Evolutionary conservation across 192 early-diverging fungal species (phyloP).

Genomic region (Geosiphon pyriformis): DNA sequence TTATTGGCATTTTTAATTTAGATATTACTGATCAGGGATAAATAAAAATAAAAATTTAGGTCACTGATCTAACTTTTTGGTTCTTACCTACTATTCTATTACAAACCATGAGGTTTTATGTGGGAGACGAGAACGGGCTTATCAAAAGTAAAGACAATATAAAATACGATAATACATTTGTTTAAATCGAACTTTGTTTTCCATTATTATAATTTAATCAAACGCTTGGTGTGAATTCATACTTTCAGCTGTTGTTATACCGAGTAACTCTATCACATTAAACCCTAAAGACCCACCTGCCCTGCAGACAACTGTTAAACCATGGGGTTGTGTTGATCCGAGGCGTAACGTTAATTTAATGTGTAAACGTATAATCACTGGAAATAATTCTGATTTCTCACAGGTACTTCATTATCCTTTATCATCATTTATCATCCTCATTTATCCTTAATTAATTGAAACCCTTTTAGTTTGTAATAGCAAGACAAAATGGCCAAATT

Average conservation of each 20-base stretch:
- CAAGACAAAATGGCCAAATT: conserved; percentile 48
- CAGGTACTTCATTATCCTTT: background rate
- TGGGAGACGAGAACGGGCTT: conserved; percentile 39
- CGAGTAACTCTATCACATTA: conserved; percentile 18
- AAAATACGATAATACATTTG: background rate
- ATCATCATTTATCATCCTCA: background rate
- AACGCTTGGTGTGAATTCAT: conserved; percentile 29
- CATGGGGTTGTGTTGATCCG: conserved; percentile 35
- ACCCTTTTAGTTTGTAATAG: conserved; percentile 39
- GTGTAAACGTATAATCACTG: conserved; percentile 27
- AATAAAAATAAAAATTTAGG: too few relatives aligned
- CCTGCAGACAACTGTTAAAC: conserved; percentile 25
- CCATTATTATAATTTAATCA: conserved; percentile 1
- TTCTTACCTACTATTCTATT: too few relatives aligned
- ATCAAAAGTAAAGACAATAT: conserved; percentile 30
- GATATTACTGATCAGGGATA: too few relatives aligned
- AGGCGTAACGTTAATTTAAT: conserved; percentile 30
- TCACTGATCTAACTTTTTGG: too few relatives aligned
- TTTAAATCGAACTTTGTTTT: background rate
- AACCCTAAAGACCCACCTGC: conserved; percentile 24
- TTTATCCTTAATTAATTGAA: background rate
- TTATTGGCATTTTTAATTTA: too few relatives aligned
- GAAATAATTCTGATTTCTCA: conserved; percentile 19
- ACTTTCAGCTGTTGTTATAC: conserved; percentile 24
- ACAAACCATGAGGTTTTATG: conserved; percentile 33